These are phyloP conservation scores for Aurinia saxatilis DNA, from an alignment of 345 rosid genomes.

Conservation along the genomic window DNA sequence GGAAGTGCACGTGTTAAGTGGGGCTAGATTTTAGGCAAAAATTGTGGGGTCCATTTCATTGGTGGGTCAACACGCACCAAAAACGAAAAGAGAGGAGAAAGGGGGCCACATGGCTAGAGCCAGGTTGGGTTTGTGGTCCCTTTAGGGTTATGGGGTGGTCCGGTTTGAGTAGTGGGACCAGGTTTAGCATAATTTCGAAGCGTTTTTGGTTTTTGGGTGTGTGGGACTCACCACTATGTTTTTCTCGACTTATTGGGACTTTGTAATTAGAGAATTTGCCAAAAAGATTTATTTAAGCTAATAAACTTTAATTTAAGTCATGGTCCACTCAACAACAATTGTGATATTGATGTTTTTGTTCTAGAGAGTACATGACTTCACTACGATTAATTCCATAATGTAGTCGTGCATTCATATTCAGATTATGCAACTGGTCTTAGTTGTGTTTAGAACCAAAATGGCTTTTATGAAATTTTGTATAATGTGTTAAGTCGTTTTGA, in stretches of 20 bases:
- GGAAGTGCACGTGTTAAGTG: constrained; percentile 56
- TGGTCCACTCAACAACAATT: constrained; percentile 23
- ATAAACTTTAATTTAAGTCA: neutral
- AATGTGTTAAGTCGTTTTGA: no score
- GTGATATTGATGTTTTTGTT: neutral
- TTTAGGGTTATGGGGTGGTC: neutral
- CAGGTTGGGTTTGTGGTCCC: constrained; percentile 44
- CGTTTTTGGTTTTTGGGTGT: neutral
- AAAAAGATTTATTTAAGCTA: neutral
- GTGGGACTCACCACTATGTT: constrained; percentile 20
- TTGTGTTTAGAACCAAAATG: no score
- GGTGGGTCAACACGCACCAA: constrained; percentile 50
- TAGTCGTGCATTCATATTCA: no score
- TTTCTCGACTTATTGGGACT: neutral
- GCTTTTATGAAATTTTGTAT: no score
- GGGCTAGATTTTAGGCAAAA: constrained; percentile 39
- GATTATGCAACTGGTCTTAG: no score
- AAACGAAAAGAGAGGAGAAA: constrained; percentile 10
- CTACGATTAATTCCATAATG: no score
- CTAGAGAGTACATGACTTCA: no score
- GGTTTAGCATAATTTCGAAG: constrained; percentile 1
- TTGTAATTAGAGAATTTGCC: neutral
- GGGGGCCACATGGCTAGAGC: constrained; percentile 33
- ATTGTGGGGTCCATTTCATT: constrained; percentile 31
- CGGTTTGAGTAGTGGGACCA: constrained; percentile 24